Evolutionary conservation across 2,329 filamentous ascomycete species (phyloP).

Genomic region (Alternaria ethzedia): DNA sequence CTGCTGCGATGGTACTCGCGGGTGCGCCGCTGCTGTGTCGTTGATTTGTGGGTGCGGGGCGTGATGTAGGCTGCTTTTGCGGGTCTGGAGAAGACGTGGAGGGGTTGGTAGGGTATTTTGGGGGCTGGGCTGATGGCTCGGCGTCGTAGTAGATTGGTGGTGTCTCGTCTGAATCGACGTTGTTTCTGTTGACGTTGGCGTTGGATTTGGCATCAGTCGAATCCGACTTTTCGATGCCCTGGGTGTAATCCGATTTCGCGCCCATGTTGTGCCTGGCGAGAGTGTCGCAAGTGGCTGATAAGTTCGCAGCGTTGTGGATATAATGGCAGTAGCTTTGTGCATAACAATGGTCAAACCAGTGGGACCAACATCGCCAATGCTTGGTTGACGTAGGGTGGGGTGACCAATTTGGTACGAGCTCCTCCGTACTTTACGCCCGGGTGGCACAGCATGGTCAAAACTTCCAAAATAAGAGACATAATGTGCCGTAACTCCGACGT

Average conservation of each 20-base stretch:
- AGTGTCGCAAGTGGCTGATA: background rate
- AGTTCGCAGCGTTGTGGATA: background rate
- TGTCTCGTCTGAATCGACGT: background rate
- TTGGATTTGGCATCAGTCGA: background rate
- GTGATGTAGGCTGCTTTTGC: background rate
- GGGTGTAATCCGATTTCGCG: background rate
- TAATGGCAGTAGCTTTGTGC: background rate
- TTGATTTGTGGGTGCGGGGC: background rate
- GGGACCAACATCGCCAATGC: background rate
- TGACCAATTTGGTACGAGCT: background rate
- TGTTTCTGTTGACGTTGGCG: background rate
- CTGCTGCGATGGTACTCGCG: conserved; percentile 7
- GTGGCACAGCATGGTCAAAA: background rate
- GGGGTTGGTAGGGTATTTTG: conserved; percentile 6
- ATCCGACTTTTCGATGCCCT: background rate
- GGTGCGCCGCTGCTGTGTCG: conserved; percentile 1
- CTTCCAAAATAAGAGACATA: background rate
- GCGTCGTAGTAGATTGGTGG: conserved; percentile 12
- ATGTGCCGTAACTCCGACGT: background rate
- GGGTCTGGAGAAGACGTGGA: too few relatives aligned
- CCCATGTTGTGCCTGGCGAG: background rate
- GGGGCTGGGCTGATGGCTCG: conserved; percentile 16
- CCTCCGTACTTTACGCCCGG: background rate
- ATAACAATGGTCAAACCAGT: too few relatives aligned
- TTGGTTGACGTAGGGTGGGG: background rate